Conservation (phyloP, 2,329 filamentous ascomycete genomes). For the Diaporthe humulicola region DNA sequence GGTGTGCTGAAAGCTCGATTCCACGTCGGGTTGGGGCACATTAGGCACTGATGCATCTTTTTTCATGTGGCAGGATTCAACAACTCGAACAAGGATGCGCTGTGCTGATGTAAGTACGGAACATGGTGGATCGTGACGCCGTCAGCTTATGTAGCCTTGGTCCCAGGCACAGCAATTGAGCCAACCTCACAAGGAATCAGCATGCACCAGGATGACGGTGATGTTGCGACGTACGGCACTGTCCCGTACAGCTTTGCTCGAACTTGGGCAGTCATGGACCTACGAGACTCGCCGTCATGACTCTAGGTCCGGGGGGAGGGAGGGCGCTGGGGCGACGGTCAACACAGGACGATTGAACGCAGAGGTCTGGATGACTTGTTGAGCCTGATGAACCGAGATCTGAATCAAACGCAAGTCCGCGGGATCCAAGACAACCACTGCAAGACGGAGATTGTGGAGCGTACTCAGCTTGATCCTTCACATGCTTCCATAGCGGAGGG, state of each 20-base stretch:
- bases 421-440: constrained; percentile 30
- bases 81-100: too few species aligned
- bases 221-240: background rate
- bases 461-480: background rate
- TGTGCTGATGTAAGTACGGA: background rate
- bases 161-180: background rate
- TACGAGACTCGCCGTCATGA: background rate
- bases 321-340: too few species aligned
- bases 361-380: background rate
- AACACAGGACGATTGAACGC: background rate
- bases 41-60: too few species aligned
- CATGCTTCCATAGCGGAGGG: constrained; percentile 26
- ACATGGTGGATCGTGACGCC: background rate
- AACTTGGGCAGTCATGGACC: background rate
- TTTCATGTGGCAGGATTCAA: too few species aligned
- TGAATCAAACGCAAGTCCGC: background rate
- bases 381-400: background rate
- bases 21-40: background rate
- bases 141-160: background rate
- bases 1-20: background rate
- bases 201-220: background rate
- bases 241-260: background rate
- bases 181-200: background rate
- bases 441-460: constrained; percentile 15
- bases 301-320: background rate